Base-by-base conservation (phyloP, 306 rosid species). In the Dalbergia oliveri region DNA sequence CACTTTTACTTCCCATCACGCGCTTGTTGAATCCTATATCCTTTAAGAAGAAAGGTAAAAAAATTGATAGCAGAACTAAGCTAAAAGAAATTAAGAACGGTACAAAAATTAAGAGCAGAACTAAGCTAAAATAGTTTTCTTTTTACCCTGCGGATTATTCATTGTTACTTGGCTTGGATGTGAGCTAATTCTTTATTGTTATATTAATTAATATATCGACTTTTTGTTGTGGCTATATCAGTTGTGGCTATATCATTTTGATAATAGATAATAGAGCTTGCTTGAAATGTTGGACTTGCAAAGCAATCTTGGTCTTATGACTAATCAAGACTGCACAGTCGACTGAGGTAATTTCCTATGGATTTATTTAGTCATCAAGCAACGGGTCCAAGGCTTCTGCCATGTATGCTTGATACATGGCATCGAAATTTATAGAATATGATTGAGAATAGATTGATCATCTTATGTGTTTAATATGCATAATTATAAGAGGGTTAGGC, bases 41-140 rank as follows among this genome's bases (percentile, higher is more conserved):
- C 35, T 87, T 91, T 69, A 91, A 95, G 89, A 89, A 78, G 81
- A 93, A 84, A 88, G 75, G 84, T 72, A 44, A 78, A 58, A 83
- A 78, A 84, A 72, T 57, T 34, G 85, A 82, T 82, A 77, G 78
- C 54, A 79, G 70, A 35, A 35, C 39, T 35, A 35, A 37, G 41
- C 41, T 37, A 37, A 37, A 37, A 37, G 7, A 37, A 37, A 37
- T 90, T 69, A 91, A 95, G 79, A 93, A 84, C 87, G 75, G 84
- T 72, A 35, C 76, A 58, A 84, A 80, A 84, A 66, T 54, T 31
- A 86, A 83, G 84, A 75, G 77, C 57, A 80, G 69, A 80, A 67
- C 87, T 60, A 85, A 62, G 73, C 56, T 21, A 69, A 71, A 71
- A 31, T 79, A 61, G 78, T 21, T 44, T 6, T 39, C 12, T 34